Conservation (phyloP, 257 asterid species). For the Echites panduratus region DNA sequence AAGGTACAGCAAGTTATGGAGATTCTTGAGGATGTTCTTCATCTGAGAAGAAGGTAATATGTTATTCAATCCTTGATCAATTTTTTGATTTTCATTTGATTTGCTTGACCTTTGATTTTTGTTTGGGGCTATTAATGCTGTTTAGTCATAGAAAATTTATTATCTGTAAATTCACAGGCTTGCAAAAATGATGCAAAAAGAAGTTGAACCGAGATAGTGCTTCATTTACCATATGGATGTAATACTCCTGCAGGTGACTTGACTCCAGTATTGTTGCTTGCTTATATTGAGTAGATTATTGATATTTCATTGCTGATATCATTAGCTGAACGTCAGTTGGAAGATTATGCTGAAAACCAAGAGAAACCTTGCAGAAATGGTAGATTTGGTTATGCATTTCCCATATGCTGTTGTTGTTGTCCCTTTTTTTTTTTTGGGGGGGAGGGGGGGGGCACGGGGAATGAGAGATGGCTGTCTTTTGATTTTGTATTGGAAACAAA, state of each 20-base stretch:
- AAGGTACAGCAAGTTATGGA: conserved; percentile 50
- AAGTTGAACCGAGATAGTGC: conserved; percentile 19
- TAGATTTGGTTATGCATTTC: neutral
- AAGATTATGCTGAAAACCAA: neutral
- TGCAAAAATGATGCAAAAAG: conserved; percentile 32
- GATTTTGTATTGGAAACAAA: conserved; percentile 1
- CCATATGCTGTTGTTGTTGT: too few species aligned
- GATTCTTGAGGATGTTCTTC: conserved; percentile 49
- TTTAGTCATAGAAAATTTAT: neutral
- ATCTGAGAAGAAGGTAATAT: conserved; percentile 60
- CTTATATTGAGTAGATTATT: neutral
- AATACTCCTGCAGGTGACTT: neutral
- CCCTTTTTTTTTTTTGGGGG: too few species aligned
- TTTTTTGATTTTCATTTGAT: neutral
- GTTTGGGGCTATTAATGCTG: neutral
- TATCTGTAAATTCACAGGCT: conserved; percentile 40
- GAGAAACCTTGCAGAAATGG: neutral
- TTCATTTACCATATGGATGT: conserved; percentile 13
- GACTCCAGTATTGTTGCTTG: neutral
- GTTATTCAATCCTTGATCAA: neutral
- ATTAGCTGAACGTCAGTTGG: neutral
- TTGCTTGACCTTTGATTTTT: neutral
- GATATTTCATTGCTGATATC: neutral
- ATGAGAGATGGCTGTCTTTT: neutral
- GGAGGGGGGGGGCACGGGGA: too few species aligned